Base-by-base conservation (phyloP, 148 eudicot genomes). In the Hydrangea macrophylla region DNA sequence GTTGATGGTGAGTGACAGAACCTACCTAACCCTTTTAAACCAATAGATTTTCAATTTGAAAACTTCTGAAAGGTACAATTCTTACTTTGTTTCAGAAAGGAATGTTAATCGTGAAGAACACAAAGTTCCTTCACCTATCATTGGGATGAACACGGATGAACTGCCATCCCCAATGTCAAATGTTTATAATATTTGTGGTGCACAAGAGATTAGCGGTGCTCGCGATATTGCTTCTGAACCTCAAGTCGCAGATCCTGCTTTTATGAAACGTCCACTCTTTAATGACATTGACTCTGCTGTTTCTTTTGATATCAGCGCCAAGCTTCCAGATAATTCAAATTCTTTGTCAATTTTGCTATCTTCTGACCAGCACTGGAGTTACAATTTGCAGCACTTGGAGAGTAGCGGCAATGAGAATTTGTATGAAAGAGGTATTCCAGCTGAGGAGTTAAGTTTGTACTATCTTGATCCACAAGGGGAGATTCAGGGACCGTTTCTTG, bases 401-500 rank as follows among this genome's bases (percentile, higher is more conserved):
- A 74, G 70, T 30, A 81, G 81, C 53, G 76, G 35, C 58, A 70
- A 62, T 64, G 57, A 62, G 64, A 74, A 74, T 68, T 75, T 60
- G 57, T 23, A 70, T 10, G 90, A 73, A 67, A 81, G 79, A 75
- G 76, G 71, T 70, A 73, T 48, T 17, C 53, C 53, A 1, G 22
- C 53, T 9, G 53, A 70, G 40, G 98, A 94, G 68, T 70, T 94
- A 67, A 86, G 87, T 68, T 75, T 94, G 70, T 86, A 56, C 69
- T 94, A 94, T 60, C 75, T 73, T 59, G 98, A 94, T 80, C 98
- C 98, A 61, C 98, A 94, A 81, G 97, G 97, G 62, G 91, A 88
- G 64, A 79, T 88, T 17, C 98, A 94, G 76, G 98, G 98, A 36
- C 98, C 98, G 36, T 93, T 94, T 82, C 97, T 90, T 56, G 98